Evolutionary conservation across 805 yeast species (phyloP).

Genomic region (Candida qinlingensis): DNA sequence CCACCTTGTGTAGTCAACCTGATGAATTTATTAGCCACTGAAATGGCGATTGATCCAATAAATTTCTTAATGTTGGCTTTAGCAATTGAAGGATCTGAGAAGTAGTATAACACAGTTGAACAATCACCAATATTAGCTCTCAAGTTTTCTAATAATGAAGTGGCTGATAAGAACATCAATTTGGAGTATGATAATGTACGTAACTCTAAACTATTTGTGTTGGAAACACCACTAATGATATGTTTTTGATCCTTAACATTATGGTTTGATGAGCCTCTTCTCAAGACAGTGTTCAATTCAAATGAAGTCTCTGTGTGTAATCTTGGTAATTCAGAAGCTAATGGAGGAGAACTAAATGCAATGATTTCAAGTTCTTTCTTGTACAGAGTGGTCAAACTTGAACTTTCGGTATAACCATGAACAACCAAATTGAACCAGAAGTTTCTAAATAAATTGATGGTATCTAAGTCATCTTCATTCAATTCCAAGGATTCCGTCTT

Average conservation of each 20-base stretch:
- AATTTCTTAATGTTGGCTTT: conserved; percentile 64
- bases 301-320: conserved; percentile 86
- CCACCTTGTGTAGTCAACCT: conserved; percentile 42
- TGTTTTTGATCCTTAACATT: conserved; percentile 73
- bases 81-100: conserved; percentile 78
- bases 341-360: conserved; percentile 83
- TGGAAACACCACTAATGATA: conserved; percentile 35
- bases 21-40: conserved; percentile 53
- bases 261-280: conserved; percentile 83
- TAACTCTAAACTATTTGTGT: conserved; percentile 44
- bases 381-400: conserved; percentile 47
- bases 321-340: conserved; percentile 76
- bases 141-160: conserved; percentile 70
- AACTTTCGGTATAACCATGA: conserved; percentile 73
- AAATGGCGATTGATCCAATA: conserved; percentile 59
- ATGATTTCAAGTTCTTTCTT: conserved; percentile 51
- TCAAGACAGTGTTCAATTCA: conserved; percentile 83
- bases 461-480: conserved; percentile 40
- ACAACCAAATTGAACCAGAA: conserved; percentile 93
- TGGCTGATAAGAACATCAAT: conserved; percentile 81
- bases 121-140: conserved; percentile 80
- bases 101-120: conserved; percentile 68
- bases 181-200: conserved; percentile 63
- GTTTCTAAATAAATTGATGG: conserved; percentile 64
- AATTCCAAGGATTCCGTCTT: conserved; percentile 37